These are phyloP conservation scores for Penicillium sp. DNA, from an alignment of 2,329 filamentous ascomycete genomes.

Conservation along the genomic window DNA sequence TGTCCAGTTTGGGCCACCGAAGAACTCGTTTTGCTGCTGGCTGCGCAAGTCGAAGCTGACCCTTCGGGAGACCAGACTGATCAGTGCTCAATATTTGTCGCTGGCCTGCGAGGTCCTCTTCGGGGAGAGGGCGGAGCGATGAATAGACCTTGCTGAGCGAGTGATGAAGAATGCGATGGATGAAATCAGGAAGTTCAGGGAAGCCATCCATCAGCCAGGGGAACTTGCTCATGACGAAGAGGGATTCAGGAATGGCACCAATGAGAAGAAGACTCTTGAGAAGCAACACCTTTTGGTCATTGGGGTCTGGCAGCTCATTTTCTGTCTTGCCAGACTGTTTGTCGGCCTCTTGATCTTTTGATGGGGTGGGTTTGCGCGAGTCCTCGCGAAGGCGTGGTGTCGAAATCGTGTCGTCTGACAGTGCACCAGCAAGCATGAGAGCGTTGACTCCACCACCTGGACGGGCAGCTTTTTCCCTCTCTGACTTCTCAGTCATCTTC, in stretches of 20 bases:
- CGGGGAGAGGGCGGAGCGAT: conserved; percentile 48
- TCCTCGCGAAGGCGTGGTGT: conserved; percentile 52
- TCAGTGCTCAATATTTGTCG: conserved; percentile 58
- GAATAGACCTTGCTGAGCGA: conserved; percentile 74
- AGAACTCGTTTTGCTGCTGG: conserved; percentile 65
- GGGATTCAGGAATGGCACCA: conserved; percentile 85
- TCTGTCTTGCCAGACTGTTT: conserved; percentile 39
- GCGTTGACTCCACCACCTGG: conserved; percentile 77
- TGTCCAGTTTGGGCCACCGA: conserved; percentile 82
- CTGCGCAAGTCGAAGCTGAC: conserved; percentile 61
- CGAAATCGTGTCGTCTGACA: conserved; percentile 74
- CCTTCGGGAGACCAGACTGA: conserved; percentile 67
- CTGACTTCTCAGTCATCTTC: conserved; percentile 71
- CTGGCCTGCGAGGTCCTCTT: conserved; percentile 46
- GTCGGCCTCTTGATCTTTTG: conserved; percentile 54
- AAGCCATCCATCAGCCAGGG: conserved; percentile 88
- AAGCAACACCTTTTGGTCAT: conserved; percentile 83
- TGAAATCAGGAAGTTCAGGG: conserved; percentile 73
- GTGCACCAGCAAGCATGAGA: conserved; percentile 77
- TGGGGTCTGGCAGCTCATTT: conserved; percentile 64
- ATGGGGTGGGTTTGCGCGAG: conserved; percentile 52
- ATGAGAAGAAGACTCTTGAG: conserved; percentile 84
- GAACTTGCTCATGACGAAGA: conserved; percentile 89
- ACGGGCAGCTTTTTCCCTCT: conserved; percentile 69
- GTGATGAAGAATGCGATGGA: conserved; percentile 82